Percentiles rank a stretch among this genome's conserved stretches.
These are phyloP conservation scores for Candida hungchunana DNA, from an alignment of 805 yeast genomes.

Conservation along the genomic window DNA sequence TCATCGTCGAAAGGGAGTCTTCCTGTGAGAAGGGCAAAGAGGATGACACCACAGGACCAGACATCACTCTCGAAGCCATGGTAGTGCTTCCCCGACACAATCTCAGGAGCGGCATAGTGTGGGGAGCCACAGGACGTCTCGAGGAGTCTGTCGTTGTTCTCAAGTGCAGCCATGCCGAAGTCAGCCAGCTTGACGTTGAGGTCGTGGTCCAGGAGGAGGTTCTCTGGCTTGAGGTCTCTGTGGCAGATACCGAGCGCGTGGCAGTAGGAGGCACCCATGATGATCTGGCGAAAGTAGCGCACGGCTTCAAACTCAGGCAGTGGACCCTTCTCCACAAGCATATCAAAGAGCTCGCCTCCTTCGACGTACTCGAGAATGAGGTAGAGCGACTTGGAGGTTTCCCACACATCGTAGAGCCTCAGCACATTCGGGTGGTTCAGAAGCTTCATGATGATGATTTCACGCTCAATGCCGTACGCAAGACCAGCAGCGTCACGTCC, in stretches of 20 bases:
- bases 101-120: constrained; percentile 86
- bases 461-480: constrained; percentile 96
- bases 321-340: constrained; percentile 64
- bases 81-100: constrained; percentile 70
- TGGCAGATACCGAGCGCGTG: constrained; percentile 80
- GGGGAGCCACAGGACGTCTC: constrained; percentile 88
- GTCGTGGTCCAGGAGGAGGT: constrained; percentile 61
- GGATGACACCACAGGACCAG: constrained; percentile 84
- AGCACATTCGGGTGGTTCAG: constrained; percentile 91
- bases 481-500: constrained; percentile 53
- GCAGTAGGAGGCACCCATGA: constrained; percentile 75
- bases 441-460: constrained; percentile 94
- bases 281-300: constrained; percentile 70
- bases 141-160: constrained; percentile 61
- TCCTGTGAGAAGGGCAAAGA: constrained; percentile 76
- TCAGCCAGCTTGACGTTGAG: constrained; percentile 77
- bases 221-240: constrained; percentile 80
- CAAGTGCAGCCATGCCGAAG: constrained; percentile 88
- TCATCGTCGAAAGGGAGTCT: constrained; percentile 83
- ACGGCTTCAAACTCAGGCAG: constrained; percentile 71
- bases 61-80: constrained; percentile 85
- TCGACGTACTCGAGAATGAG: constrained; percentile 78
- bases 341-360: constrained; percentile 83
- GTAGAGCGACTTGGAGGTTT: constrained; percentile 83
- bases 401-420: constrained; percentile 97